Evolutionary conservation across 352 stramenopile species (phyloP).

Genomic region (Phytophthora crassamura): DNA sequence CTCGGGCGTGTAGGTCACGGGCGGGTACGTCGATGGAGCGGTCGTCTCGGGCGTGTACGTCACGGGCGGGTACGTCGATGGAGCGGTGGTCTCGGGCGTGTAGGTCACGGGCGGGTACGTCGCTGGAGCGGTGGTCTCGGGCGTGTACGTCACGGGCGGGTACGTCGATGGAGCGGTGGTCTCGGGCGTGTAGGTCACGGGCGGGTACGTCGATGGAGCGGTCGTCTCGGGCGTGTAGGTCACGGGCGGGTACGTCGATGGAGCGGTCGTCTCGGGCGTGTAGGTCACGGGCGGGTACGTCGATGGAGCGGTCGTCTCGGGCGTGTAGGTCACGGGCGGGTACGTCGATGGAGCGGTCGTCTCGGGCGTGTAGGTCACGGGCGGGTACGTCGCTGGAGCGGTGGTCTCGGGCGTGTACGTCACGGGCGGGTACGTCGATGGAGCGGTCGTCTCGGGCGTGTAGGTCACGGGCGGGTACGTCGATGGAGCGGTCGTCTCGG

Average conservation of each 20-base stretch:
- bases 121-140: slow-evolving; percentile 5
- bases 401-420: too few relatives aligned
- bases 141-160: slow-evolving; percentile 1
- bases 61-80: background rate
- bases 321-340: background rate
- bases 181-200: slow-evolving; percentile 6
- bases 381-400: background rate
- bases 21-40: slow-evolving; percentile 2
- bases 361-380: slow-evolving; percentile 9
- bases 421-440: slow-evolving; percentile 1
- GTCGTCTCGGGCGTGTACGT: slow-evolving; percentile 4
- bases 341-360: slow-evolving; percentile 6
- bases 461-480: slow-evolving; percentile 5
- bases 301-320: too few relatives aligned
- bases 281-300: slow-evolving; percentile 11
- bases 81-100: background rate
- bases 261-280: slow-evolving; percentile 1
- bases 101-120: background rate
- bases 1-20: slow-evolving; percentile 5
- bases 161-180: slow-evolving; percentile 7
- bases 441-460: slow-evolving; percentile 1
- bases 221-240: slow-evolving; percentile 1
- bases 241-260: slow-evolving; percentile 11
- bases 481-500: background rate
- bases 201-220: background rate